phyloP scores from a whole-genome alignment of 2,329 filamentous ascomycete genomes.

The Claviceps pazoutovae region DNA sequence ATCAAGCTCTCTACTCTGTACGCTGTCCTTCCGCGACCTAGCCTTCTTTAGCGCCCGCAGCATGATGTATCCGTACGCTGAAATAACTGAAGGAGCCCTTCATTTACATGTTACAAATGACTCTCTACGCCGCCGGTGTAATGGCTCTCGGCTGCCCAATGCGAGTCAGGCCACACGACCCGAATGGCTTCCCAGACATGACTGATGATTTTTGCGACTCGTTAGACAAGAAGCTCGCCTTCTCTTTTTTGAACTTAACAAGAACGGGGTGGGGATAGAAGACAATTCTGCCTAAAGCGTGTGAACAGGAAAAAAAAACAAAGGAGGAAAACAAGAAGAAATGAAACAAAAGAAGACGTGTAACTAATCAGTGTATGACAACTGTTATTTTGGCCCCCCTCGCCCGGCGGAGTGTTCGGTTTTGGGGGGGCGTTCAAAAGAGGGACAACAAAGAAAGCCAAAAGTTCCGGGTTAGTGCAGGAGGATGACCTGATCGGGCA shows the following conservation, averaged over 20 bases:
- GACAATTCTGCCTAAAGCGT: background rate
- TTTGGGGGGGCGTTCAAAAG: background rate
- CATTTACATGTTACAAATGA: conserved; percentile 43
- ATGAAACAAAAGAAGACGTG: background rate
- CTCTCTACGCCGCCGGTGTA: conserved; percentile 60
- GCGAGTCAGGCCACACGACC: conserved; percentile 78
- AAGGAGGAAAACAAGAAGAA: conserved; percentile 9
- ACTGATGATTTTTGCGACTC: conserved; percentile 27
- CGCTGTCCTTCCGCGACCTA: too few species aligned
- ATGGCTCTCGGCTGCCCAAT: conserved; percentile 63
- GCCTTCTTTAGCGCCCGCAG: too few species aligned
- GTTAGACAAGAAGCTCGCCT: conserved; percentile 11
- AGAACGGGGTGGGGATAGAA: background rate
- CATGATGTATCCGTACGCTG: too few species aligned
- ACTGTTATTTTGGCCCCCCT: background rate
- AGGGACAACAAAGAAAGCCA: background rate
- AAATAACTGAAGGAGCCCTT: background rate
- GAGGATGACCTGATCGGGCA: background rate
- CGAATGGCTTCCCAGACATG: conserved; percentile 92
- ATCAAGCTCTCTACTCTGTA: too few species aligned
- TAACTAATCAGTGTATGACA: background rate
- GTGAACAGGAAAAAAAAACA: conserved; percentile 24
- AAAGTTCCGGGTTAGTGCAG: background rate
- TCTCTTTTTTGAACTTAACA: background rate
- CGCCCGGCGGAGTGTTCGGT: too few species aligned